Percentiles rank a stretch among this genome's conserved stretches.
These are phyloP conservation scores for Saxispiralis lemnorum DNA, from an alignment of 495 filamentous ascomycete species.

Conservation along the genomic window DNA sequence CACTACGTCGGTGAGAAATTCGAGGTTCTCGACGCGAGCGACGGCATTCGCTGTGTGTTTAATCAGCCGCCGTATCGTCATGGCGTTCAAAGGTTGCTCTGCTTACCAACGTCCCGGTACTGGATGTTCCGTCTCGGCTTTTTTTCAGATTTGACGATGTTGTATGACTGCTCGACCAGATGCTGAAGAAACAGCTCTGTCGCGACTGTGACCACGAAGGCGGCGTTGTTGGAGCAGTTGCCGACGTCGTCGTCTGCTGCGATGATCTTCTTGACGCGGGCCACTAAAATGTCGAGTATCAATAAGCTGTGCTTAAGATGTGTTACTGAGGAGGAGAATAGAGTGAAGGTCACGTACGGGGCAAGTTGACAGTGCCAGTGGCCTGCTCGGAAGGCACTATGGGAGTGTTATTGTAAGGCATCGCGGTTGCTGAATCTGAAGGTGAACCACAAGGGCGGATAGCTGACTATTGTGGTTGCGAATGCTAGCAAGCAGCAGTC, in stretches of 20 bases:
- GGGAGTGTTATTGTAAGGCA: conserved; percentile 80
- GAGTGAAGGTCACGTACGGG: conserved; percentile 40
- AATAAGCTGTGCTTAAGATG: not conserved
- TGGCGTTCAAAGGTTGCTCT: not conserved
- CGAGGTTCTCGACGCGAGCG: conserved; percentile 75
- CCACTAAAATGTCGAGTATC: conserved; percentile 36
- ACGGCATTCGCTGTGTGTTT: conserved; percentile 54
- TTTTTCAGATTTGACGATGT: conserved; percentile 72
- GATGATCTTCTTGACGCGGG: conserved; percentile 87
- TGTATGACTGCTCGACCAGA: conserved; percentile 65
- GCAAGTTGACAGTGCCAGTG: conserved; percentile 68
- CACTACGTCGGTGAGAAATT: conserved; percentile 83
- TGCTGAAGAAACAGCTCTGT: conserved; percentile 96
- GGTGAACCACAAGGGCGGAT: not conserved
- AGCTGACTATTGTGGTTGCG: not conserved
- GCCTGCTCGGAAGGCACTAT: conserved; percentile 65
- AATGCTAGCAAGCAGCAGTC: not conserved
- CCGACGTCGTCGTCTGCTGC: conserved; percentile 66
- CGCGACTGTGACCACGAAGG: conserved; percentile 85
- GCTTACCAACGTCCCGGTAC: conserved; percentile 74
- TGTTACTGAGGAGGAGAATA: not conserved
- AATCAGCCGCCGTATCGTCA: not conserved
- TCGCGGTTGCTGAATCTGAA: conserved; percentile 18
- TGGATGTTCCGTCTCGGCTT: conserved; percentile 89
- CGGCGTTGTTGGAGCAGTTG: conserved; percentile 76